Evolutionary conservation across 1,284 basidiomycete species (phyloP), one percentile per base, ranked within the genome.

Genomic region (Cryptococcus sp.): DNA sequence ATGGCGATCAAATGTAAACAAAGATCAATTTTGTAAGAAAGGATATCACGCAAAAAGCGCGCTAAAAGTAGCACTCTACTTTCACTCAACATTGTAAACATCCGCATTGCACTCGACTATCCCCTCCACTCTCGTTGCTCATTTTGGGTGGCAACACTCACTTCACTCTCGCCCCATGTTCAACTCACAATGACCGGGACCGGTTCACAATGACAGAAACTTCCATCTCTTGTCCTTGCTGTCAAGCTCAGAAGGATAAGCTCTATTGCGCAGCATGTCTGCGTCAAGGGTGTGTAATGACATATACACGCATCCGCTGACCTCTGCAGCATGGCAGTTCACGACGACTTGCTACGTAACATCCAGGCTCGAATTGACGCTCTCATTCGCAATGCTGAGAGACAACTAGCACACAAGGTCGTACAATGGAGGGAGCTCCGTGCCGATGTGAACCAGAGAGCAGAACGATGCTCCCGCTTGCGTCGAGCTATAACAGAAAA

Each of bases 211-310:
- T 35, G 30, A 35, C 30, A 35, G 30, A 35, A 35, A 8, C 30
- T 8, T 35, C 30, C 8, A 35, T 35, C 41, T 46, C 47, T 23
- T 71, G 72, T 42, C 64, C 61, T 3, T 68, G 64, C 54, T 75
- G 73, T 55, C 64, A 66, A 20, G 49, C 52, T 6, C 49, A 60
- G 3, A 65, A 71, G 50, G 17, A 52, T 11, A 47, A 56, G 20
- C 65, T 68, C 22, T 73, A 68, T 58, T 76, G 73, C 58, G 39
- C 66, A 4, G 15, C 46, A 13, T 76, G 73, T 48, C 60, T 76
- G 2, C 60, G 47, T 8, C 59, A 72, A 61, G 70, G 72, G 72
- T 74, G 35, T 23, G 72, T 60, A 16, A 2, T 25, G 17, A 22
- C 30, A 15, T 11, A 11, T 30, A 16, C 10, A 22, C 30, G 50